phyloP scores from a whole-genome alignment of 768 basidiomycete species.

The Phlegmacium glaucopus region DNA sequence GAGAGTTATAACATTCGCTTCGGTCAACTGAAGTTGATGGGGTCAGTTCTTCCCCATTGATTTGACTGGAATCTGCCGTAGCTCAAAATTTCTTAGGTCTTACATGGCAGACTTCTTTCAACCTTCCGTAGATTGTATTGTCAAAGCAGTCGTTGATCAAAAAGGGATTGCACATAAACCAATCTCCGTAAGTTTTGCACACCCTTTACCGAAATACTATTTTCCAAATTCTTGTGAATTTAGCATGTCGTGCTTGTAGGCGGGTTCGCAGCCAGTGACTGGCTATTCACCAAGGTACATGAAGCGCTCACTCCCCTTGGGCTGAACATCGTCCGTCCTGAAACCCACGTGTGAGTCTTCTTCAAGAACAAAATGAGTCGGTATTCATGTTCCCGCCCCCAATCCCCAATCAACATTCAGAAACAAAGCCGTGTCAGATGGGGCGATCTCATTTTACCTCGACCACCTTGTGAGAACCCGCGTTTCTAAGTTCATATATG shows the following conservation, averaged over 20 bases:
- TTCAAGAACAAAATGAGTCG: too few relatives aligned
- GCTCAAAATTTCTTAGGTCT: conserved; percentile 13
- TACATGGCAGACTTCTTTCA: conserved; percentile 37
- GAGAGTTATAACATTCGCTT: too few relatives aligned
- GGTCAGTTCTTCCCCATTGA: conserved; percentile 24
- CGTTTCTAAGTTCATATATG: conserved; percentile 46
- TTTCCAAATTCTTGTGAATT: too few relatives aligned
- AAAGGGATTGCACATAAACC: conserved; percentile 20
- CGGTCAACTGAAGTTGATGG: too few relatives aligned
- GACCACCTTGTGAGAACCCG: too few relatives aligned
- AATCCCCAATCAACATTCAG: too few relatives aligned
- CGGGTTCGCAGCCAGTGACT: conserved; percentile 57
- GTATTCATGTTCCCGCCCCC: too few relatives aligned
- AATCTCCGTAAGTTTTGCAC: conserved; percentile 25
- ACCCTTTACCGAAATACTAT: neutral
- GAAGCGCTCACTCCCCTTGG: conserved; percentile 32
- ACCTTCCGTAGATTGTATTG: conserved; percentile 34
- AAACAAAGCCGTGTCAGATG: too few relatives aligned
- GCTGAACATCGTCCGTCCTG: conserved; percentile 47
- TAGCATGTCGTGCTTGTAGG: conserved; percentile 56
- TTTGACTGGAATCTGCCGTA: neutral
- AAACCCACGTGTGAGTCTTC: too few relatives aligned
- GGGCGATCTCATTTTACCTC: too few relatives aligned
- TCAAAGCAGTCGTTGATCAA: conserved; percentile 28
- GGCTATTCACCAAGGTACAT: conserved; percentile 44